Conservation (phyloP, 331 rosid species). For the Quercus lobata region DNA sequence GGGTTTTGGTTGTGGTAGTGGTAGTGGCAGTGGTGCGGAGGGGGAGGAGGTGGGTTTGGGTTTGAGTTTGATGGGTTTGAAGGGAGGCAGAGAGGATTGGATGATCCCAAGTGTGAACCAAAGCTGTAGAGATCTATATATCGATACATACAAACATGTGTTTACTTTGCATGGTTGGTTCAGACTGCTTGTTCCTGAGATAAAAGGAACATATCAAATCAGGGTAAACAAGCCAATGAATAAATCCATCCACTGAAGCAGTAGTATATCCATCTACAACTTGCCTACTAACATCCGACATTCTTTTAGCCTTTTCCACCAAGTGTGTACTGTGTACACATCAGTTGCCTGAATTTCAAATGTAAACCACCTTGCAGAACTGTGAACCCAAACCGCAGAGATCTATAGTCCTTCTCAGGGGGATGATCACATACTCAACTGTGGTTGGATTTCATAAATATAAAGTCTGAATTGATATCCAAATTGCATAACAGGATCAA, state of each 20-base stretch:
- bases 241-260: neutral
- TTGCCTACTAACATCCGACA: neutral
- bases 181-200: neutral
- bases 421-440: neutral
- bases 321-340: neutral
- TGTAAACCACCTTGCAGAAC: neutral
- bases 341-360: neutral
- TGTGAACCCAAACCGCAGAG: neutral
- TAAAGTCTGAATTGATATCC: neutral
- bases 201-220: too few species aligned
- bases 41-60: conserved; percentile 40
- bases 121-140: too few species aligned
- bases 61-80: neutral
- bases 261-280: neutral
- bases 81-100: too few species aligned
- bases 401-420: neutral
- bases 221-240: too few species aligned
- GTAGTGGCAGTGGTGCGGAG: conserved; percentile 8
- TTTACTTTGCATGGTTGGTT: neutral
- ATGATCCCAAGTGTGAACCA: too few species aligned
- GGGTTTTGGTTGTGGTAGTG: too few species aligned
- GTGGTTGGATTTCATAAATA: neutral
- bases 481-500: neutral
- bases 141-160: neutral
- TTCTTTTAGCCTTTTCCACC: too few species aligned